Conservation (phyloP, 371 early-diverging fungal genomes). For the Mortierella sp. region DNA sequence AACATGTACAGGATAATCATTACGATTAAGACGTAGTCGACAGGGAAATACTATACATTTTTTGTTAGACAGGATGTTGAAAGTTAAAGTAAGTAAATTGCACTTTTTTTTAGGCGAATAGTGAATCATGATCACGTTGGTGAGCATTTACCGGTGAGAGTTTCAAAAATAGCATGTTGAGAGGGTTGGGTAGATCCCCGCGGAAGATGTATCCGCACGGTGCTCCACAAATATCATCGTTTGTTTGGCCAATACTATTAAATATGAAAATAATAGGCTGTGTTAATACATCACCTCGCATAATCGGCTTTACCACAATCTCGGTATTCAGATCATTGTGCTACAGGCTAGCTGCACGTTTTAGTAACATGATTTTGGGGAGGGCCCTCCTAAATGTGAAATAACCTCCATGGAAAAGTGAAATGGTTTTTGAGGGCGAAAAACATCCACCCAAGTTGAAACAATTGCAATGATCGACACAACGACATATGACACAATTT, state of each 20-base stretch:
- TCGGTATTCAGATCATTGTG: too few relatives aligned
- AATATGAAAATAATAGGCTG: constrained; percentile 1
- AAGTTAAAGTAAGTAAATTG: neutral
- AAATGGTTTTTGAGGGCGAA: too few relatives aligned
- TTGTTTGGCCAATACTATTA: constrained; percentile 63
- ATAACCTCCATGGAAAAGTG: too few relatives aligned
- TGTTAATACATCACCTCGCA: neutral
- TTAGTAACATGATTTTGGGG: too few relatives aligned
- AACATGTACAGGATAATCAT: constrained; percentile 71
- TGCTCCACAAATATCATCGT: constrained; percentile 69
- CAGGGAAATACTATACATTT: constrained; percentile 61
- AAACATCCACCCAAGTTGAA: too few relatives aligned
- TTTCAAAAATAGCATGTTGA: constrained; percentile 68
- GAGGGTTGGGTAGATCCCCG: constrained; percentile 68
- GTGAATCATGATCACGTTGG: too few relatives aligned
- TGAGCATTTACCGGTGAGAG: constrained; percentile 60
- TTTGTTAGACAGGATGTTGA: neutral
- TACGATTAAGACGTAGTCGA: constrained; percentile 73
- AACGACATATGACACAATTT: too few relatives aligned
- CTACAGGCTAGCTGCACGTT: too few relatives aligned
- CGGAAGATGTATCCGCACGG: constrained; percentile 73
- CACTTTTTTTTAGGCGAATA: neutral
- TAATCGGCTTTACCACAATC: too few relatives aligned
- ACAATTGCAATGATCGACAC: too few relatives aligned
- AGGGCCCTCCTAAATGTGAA: too few relatives aligned